These are phyloP conservation scores for Chytriomyces sp. DNA, from an alignment of 192 early-diverging fungal species.

Conservation along the genomic window DNA sequence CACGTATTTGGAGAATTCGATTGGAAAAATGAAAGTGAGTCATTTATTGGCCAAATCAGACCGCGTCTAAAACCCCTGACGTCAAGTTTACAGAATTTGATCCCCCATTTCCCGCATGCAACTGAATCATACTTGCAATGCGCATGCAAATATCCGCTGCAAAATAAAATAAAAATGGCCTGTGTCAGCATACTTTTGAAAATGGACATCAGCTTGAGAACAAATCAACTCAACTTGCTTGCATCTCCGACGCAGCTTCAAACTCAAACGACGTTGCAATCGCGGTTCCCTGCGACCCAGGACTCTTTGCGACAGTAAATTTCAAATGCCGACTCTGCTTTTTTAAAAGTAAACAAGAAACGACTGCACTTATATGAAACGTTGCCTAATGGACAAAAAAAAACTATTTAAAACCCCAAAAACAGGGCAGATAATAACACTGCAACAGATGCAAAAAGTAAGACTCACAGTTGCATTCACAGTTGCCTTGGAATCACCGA, in stretches of 20 bases:
- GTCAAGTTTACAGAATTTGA: too few species aligned
- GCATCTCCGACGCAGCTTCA: slow-evolving; percentile 17
- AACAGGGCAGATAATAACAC: neutral
- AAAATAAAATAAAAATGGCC: neutral
- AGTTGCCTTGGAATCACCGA: slow-evolving; percentile 75
- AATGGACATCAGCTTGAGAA: neutral
- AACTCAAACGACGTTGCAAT: slow-evolving; percentile 15
- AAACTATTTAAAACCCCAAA: neutral
- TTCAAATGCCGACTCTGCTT: slow-evolving; percentile 41
- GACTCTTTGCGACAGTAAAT: slow-evolving; percentile 38
- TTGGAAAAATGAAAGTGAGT: too few species aligned
- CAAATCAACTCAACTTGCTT: slow-evolving; percentile 5
- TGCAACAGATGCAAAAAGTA: slow-evolving; percentile 31
- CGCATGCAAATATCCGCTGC: slow-evolving; percentile 23
- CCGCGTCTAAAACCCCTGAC: too few species aligned
- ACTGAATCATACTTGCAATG: slow-evolving; percentile 20
- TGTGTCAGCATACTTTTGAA: neutral
- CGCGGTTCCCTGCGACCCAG: neutral
- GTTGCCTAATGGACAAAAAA: slow-evolving; percentile 35
- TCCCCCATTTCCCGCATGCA: neutral
- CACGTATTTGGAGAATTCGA: too few species aligned
- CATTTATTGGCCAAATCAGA: too few species aligned
- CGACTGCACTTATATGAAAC: slow-evolving; percentile 47
- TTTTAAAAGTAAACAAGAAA: slow-evolving; percentile 49
- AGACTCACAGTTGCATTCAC: slow-evolving; percentile 86